Base-by-base conservation (phyloP, 2,329 filamentous ascomycete species). In the Passalora sequoiae region DNA sequence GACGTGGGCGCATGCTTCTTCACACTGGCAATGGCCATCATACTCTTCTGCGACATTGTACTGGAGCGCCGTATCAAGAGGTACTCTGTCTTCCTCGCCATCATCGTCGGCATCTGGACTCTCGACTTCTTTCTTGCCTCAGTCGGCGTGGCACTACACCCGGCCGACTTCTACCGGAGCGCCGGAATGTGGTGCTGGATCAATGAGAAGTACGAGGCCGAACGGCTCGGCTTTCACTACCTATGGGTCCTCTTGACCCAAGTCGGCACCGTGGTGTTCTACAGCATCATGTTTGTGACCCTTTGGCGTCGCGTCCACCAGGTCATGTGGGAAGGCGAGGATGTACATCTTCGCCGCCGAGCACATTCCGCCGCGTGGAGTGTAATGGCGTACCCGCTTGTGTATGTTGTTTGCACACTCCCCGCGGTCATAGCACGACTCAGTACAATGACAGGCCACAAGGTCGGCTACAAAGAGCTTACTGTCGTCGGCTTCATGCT, bases 181-280 rank as follows among this genome's bases (percentile, higher is more conserved):
- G 81, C 80, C 20, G 77, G 76, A 8, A 73, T 78, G 10, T 85
- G 81, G 78, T 83, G 80, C 60, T 84, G 80, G 80, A 74, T 83
- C 49, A 76, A 76, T 49, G 64, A 69, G 7, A 63, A 71, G 13
- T 76, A 77, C 51, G 66, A 72, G 30, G 59, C 66, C 2, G 67
- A 80, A 6, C 76, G 80, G 30, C 67, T 84, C 0, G 72, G 73
- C 53, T 70, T 79, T 0, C 80, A 83, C 55, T 83, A 83, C 47
- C 63, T 82, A 20, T 83, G 77, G 75, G 80, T 83, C 43, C 81
- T 76, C 50, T 55, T 73, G 13, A 67, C 69, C 40, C 68, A 76
- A 50, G 72, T 75, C 48, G 69, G 70, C 6, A 72, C 69, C 15
- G 61, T 76, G 1, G 41, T 73, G 24, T 63, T 75, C 40, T 78